Evolutionary conservation across 2,329 filamentous ascomycete species (phyloP).

Genomic region (Ophiocordyceps australis): DNA sequence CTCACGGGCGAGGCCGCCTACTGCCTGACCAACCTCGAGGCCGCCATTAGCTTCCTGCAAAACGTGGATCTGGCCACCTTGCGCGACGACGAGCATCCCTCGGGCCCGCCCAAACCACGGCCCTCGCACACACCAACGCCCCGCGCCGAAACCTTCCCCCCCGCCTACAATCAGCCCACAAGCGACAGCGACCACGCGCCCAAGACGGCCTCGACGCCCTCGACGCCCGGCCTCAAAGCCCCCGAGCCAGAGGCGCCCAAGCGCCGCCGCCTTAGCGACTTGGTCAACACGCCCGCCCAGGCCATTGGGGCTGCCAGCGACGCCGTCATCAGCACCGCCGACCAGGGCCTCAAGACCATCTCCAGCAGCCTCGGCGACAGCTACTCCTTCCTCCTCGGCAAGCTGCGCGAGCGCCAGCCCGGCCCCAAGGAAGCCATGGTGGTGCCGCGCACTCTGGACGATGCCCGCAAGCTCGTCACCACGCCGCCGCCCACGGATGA

Average conservation of each 20-base stretch:
- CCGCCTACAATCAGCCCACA: conserved; percentile 28
- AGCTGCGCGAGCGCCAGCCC: conserved; percentile 54
- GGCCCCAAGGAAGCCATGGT: conserved; percentile 22
- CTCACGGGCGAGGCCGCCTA: conserved; percentile 91
- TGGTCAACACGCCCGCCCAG: conserved; percentile 71
- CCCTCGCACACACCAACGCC: conserved; percentile 27
- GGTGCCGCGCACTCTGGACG: conserved; percentile 79
- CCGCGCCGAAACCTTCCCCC: conserved; percentile 35
- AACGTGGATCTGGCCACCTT: conserved; percentile 88
- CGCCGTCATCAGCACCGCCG: conserved; percentile 70
- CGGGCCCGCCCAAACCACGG: conserved; percentile 45
- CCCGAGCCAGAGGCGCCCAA: conserved; percentile 35
- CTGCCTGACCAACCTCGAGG: conserved; percentile 89
- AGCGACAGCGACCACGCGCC: conserved; percentile 14
- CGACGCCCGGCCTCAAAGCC: conserved; percentile 23
- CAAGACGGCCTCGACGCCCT: conserved; percentile 11
- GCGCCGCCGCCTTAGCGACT: conserved; percentile 63
- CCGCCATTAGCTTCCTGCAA: conserved; percentile 83
- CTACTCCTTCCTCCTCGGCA: conserved; percentile 83
- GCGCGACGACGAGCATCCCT: conserved; percentile 57
- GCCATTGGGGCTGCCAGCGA: conserved; percentile 71
- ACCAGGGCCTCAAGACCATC: conserved; percentile 84
- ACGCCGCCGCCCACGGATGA: conserved; percentile 48
- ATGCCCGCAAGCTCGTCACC: conserved; percentile 75
- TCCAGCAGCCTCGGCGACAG: conserved; percentile 80